phyloP scores from a whole-genome alignment of 2,329 filamentous ascomycete genomes.

The Aspergillus nomiae region DNA sequence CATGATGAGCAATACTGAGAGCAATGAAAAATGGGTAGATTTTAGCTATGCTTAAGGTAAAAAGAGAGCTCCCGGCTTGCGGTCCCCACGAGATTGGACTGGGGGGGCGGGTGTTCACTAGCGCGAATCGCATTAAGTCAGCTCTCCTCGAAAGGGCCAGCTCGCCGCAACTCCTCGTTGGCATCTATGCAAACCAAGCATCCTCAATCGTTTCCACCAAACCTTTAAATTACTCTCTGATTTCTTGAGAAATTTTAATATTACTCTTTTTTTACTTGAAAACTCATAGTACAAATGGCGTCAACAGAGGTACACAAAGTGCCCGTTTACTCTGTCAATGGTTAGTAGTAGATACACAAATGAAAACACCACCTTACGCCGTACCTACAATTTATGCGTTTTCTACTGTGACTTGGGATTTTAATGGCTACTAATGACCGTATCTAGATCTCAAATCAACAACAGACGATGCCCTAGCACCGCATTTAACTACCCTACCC shows the following conservation, averaged over 20 bases:
- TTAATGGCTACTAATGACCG: background rate
- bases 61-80: conserved; percentile 12
- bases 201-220: background rate
- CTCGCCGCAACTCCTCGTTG: conserved; percentile 35
- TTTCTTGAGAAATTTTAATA: background rate
- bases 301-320: conserved; percentile 40
- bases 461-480: conserved; percentile 88
- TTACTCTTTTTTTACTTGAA: background rate
- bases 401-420: background rate
- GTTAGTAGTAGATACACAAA: conserved; percentile 29
- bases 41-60: background rate
- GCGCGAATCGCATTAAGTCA: conserved; percentile 22
- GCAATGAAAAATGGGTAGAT: background rate
- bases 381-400: background rate
- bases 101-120: conserved; percentile 4
- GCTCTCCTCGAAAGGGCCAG: conserved; percentile 33
- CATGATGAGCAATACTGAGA: conserved; percentile 57
- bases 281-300: conserved; percentile 23
- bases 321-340: conserved; percentile 48
- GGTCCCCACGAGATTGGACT: conserved; percentile 18
- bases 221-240: background rate
- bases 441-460: conserved; percentile 88
- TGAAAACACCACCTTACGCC: conserved; percentile 8
- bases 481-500: conserved; percentile 88
- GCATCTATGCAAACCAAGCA: background rate